Evolutionary conservation across 2,329 filamentous ascomycete genomes (phyloP), one percentile per base, ranked within the genome.

Genomic region (Botrytis hyacinthi): DNA sequence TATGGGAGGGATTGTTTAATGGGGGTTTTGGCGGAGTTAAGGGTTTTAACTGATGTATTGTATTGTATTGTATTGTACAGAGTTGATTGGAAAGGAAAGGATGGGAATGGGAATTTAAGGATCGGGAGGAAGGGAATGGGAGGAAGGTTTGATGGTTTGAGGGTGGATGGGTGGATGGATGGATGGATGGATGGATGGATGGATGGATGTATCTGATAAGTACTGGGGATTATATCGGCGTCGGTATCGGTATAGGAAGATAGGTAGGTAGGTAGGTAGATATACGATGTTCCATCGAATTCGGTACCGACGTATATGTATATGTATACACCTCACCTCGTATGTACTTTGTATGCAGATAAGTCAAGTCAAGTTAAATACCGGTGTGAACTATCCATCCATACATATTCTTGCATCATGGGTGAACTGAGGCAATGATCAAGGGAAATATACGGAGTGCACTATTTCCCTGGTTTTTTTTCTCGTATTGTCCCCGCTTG

Each of bases 401-500:
- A 51, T 16, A 5, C 40, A 42, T 42, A 42, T 42, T 6, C 48
- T 14, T 7, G 5, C n/a, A 54, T 0, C 7, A 16, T n/a, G 26
- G 12, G 26, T n/a, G 6, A 54, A 54, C 26, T 3, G 26, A 54
- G 12, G 26, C 4, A 51, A n/a, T 51, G 20, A 6, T 44, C 16
- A 18, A 18, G 16, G 48, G 10, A 51, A 42, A 42, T 42, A 42
- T 14, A 42, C 14, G 40, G 2, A 12, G 1, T n/a, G 1, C 0
- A n/a, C 2, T 18, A 26, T 10, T 48, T 57, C 51, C 51, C n/a
- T 9, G n/a, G 0, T 32, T 57, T 32, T 57, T 54, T 20, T 26
- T 5, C 60, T 63, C 29, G 22, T 66, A 48, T 66, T 66, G n/a
- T 44, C 20, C 44, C 63, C 63, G 63, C 63, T 66, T 57, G n/a